phyloP scores from a whole-genome alignment of 2,329 filamentous ascomycete species.

The Leptographium flavum region DNA sequence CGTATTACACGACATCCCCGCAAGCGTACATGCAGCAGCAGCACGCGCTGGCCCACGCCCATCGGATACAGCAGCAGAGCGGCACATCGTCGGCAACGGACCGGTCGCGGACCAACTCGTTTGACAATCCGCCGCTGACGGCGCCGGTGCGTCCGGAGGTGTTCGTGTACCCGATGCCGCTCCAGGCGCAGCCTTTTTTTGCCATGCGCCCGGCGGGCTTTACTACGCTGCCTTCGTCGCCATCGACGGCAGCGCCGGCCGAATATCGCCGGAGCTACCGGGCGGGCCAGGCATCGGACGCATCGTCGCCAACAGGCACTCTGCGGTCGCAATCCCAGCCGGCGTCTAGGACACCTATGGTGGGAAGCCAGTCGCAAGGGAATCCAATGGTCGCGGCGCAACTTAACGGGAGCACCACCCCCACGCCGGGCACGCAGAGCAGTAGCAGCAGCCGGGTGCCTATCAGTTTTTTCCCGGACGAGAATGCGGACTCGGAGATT shows the following conservation, averaged over 20 bases:
- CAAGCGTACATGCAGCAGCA: slow-evolving; percentile 30
- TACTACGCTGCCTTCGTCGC: slow-evolving; percentile 41
- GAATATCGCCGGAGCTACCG: slow-evolving; percentile 46
- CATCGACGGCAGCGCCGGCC: slow-evolving; percentile 28
- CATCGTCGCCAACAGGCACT: slow-evolving; percentile 34
- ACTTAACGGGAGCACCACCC: slow-evolving; percentile 19
- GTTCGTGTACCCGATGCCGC: slow-evolving; percentile 34
- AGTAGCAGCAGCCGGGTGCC: slow-evolving; percentile 31
- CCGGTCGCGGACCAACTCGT: slow-evolving; percentile 46
- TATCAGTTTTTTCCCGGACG: slow-evolving; percentile 43
- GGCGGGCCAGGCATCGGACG: slow-evolving; percentile 34
- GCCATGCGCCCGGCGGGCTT: slow-evolving; percentile 21
- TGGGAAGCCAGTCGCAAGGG: slow-evolving; percentile 16
- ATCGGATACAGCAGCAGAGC: slow-evolving; percentile 25
- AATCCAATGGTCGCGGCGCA: slow-evolving; percentile 4
- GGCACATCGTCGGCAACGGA: slow-evolving; percentile 24
- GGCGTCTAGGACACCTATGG: slow-evolving; percentile 31
- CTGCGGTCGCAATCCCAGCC: slow-evolving; percentile 54
- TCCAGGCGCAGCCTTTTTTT: slow-evolving; percentile 28
- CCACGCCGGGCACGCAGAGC: slow-evolving; percentile 21
- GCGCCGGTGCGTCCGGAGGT: slow-evolving; percentile 43
- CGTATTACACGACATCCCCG: slow-evolving; percentile 32
- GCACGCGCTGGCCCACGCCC: slow-evolving; percentile 25
- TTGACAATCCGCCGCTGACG: slow-evolving; percentile 46
- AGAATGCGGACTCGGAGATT: slow-evolving; percentile 27